A percentile compares a stretch with the other conserved stretches of the same genome.
Conservation (phyloP, 305 asterid genomes). For the Solanum hybrid region DNA sequence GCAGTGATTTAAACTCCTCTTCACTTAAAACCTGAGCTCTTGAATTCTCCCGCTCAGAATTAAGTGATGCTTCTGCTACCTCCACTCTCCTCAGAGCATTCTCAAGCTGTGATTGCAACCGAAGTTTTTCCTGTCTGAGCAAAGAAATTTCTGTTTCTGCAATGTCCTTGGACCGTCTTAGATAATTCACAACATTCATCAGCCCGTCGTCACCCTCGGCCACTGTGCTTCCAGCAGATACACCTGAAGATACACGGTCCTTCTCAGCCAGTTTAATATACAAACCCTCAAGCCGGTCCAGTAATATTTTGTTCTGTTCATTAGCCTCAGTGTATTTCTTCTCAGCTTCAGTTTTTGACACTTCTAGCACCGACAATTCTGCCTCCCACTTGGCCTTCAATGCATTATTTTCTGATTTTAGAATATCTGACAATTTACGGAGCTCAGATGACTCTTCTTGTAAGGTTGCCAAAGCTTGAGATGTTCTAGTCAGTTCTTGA, state of each 20-base stretch:
- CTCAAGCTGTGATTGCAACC: constrained; percentile 84
- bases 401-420: constrained; percentile 64
- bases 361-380: constrained; percentile 64
- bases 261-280: constrained; percentile 82
- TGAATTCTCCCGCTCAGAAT: constrained; percentile 52
- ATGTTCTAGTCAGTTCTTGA: constrained; percentile 89
- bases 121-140: constrained; percentile 75
- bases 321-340: constrained; percentile 62
- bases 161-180: constrained; percentile 83
- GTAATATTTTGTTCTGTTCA: constrained; percentile 86
- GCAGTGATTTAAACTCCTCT: constrained; percentile 73
- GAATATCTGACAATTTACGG: constrained; percentile 45
- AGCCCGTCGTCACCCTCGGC: constrained; percentile 59
- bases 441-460: constrained; percentile 73
- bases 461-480: constrained; percentile 58
- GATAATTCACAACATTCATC: constrained; percentile 73
- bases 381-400: constrained; percentile 73
- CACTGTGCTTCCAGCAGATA: constrained; percentile 44
- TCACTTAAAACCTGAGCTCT: constrained; percentile 52
- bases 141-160: constrained; percentile 89
- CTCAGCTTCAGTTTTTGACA: constrained; percentile 61
- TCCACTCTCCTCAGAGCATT: constrained; percentile 66
- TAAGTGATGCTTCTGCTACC: constrained; percentile 63
- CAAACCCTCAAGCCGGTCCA: constrained; percentile 71
- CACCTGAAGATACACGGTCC: constrained; percentile 43